phyloP scores from a whole-genome alignment of 345 rosid species.

The Heritiera littoralis region DNA sequence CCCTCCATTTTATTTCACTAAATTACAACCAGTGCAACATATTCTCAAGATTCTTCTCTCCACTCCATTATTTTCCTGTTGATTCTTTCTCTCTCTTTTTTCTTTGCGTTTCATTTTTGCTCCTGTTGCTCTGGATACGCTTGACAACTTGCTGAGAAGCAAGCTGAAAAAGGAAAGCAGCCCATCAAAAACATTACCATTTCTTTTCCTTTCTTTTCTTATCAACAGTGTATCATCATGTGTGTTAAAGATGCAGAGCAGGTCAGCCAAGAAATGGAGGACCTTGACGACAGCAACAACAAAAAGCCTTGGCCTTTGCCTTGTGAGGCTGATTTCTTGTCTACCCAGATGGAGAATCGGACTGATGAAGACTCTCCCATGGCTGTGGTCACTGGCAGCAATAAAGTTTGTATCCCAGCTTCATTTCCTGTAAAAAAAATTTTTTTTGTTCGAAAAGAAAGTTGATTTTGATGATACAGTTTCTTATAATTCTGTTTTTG shows the following conservation, averaged over 20 bases:
- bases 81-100: conserved; percentile 8
- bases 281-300: conserved; percentile 20
- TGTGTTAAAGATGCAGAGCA: conserved; percentile 50
- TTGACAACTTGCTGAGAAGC: conserved; percentile 1
- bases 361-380: conserved; percentile 23
- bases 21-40: conserved; percentile 11
- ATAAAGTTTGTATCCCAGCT: conserved; percentile 26
- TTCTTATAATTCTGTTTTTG: conserved; percentile 11
- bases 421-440: conserved; percentile 44
- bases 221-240: conserved; percentile 32
- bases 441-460: neutral
- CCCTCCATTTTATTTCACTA: conserved; percentile 9
- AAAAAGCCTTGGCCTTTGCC: conserved; percentile 41
- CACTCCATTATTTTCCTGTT: conserved; percentile 17
- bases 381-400: conserved; percentile 32
- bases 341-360: conserved; percentile 45
- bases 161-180: neutral
- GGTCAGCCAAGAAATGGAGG: conserved; percentile 34
- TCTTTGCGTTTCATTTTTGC: neutral
- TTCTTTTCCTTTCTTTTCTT: neutral
- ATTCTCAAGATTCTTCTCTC: conserved; percentile 46
- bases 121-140: conserved; percentile 33
- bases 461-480: neutral
- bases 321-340: conserved; percentile 35
- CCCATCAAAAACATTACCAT: neutral